Evolutionary conservation across 495 filamentous ascomycete genomes (phyloP).

Genomic region (Aeminium ludgeri): DNA sequence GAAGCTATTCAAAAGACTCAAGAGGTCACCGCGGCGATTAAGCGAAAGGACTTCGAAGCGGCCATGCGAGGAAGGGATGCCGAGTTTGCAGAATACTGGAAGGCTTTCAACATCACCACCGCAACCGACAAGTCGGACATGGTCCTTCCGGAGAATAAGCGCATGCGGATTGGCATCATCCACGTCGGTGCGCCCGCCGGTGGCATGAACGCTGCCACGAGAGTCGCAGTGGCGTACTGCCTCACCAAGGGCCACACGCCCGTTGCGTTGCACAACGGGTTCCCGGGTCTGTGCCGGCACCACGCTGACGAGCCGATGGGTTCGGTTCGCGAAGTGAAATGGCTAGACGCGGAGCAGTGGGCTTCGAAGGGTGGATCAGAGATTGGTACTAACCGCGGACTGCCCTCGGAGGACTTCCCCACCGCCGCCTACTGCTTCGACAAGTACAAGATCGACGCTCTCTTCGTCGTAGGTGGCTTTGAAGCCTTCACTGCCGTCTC

Average conservation of each 20-base stretch:
- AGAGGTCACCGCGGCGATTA: slow-evolving; percentile 62
- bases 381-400: slow-evolving; percentile 90
- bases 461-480: slow-evolving; percentile 91
- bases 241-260: slow-evolving; percentile 83
- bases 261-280: slow-evolving; percentile 88
- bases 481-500: slow-evolving; percentile 89
- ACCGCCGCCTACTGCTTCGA: slow-evolving; percentile 73
- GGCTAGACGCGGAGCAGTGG: slow-evolving; percentile 93
- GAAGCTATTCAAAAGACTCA: slow-evolving; percentile 76
- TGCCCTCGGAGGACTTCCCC: slow-evolving; percentile 69
- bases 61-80: slow-evolving; percentile 80
- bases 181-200: slow-evolving; percentile 97
- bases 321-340: slow-evolving; percentile 66
- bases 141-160: slow-evolving; percentile 55
- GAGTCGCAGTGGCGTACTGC: slow-evolving; percentile 92
- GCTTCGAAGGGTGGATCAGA: slow-evolving; percentile 92
- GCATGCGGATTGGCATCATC: slow-evolving; percentile 85
- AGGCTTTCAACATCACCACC: slow-evolving; percentile 78
- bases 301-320: slow-evolving; percentile 66
- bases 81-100: slow-evolving; percentile 87
- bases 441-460: slow-evolving; percentile 70
- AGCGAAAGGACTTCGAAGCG: slow-evolving; percentile 59
- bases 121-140: slow-evolving; percentile 45
- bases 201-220: slow-evolving; percentile 94
- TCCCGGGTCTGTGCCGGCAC: slow-evolving; percentile 85